Conservation (phyloP, 306 rosid species). For the Castanea mollissima region DNA sequence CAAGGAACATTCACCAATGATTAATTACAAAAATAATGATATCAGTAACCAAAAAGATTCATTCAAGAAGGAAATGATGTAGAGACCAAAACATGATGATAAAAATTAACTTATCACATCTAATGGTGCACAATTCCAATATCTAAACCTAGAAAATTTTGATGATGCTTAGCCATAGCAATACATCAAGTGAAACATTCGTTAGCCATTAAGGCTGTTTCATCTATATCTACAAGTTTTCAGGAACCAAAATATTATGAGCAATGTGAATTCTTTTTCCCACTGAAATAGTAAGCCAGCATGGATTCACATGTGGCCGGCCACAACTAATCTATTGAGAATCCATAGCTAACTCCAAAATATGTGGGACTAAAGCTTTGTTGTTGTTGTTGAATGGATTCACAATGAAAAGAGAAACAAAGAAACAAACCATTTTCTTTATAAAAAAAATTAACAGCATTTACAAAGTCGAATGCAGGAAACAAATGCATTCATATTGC, state of each 20-base stretch:
- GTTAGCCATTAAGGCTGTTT: neutral
- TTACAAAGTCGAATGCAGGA: neutral
- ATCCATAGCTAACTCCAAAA: too few relatives aligned
- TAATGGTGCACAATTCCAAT: neutral
- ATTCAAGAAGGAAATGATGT: conserved; percentile 15
- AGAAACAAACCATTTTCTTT: neutral
- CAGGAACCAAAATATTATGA: neutral
- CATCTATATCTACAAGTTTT: neutral
- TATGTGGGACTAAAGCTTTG: too few relatives aligned
- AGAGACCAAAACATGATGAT: neutral
- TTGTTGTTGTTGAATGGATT: neutral
- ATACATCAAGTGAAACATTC: neutral
- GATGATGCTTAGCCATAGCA: neutral
- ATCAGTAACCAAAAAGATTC: conserved; percentile 15
- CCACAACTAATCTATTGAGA: too few relatives aligned
- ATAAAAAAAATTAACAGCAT: neutral
- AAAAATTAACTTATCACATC: neutral
- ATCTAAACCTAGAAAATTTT: neutral
- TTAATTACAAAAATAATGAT: conserved; percentile 13
- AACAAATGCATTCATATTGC: neutral
- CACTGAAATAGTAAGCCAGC: neutral
- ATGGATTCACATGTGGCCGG: neutral
- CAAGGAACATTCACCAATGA: conserved; percentile 13
- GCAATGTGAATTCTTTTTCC: neutral
- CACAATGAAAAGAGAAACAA: neutral